A percentile compares a stretch with the other conserved stretches of the same genome.
Conservation (phyloP, 805 yeast genomes). For the Candida fluviatilis region DNA sequence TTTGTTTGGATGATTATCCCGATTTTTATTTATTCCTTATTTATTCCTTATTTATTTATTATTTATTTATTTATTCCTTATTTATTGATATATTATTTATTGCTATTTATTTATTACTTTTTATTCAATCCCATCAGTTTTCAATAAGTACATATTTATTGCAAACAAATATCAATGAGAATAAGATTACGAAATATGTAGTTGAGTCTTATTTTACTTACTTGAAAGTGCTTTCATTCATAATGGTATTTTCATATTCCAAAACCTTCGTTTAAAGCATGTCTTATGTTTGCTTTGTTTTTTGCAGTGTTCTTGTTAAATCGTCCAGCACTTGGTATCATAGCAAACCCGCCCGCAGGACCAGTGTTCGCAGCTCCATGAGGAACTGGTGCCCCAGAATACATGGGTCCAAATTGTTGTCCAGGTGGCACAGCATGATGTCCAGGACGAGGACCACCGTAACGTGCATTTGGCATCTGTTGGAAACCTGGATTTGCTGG, state of each 20-base stretch:
- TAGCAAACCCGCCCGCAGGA: constrained; percentile 7
- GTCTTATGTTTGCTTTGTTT: constrained; percentile 56
- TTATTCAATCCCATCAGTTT: constrained; percentile 6
- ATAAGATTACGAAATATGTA: too few species aligned
- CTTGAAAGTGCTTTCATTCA: too few species aligned
- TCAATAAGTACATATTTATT: background rate
- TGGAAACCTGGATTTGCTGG: background rate
- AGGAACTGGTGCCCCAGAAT: constrained; percentile 1
- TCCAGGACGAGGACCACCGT: constrained; percentile 1
- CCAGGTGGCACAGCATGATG: background rate
- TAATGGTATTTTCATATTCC: too few species aligned
- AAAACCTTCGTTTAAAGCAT: constrained; percentile 64
- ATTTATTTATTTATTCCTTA: constrained; percentile 10
- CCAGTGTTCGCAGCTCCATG: background rate
- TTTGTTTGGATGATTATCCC: background rate
- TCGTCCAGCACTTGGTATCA: constrained; percentile 43
- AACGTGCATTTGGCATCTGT: constrained; percentile 1
- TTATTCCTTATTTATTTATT: constrained; percentile 3
- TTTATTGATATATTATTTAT: constrained; percentile 8
- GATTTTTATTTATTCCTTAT: constrained; percentile 2
- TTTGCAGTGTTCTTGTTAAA: constrained; percentile 35
- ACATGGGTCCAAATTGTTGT: background rate
- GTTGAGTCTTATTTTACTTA: too few species aligned
- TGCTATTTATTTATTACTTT: constrained; percentile 8
- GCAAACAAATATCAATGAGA: constrained; percentile 2